Conservation (phyloP, 1,284 basidiomycete genomes). For the Tilletia horrida region DNA sequence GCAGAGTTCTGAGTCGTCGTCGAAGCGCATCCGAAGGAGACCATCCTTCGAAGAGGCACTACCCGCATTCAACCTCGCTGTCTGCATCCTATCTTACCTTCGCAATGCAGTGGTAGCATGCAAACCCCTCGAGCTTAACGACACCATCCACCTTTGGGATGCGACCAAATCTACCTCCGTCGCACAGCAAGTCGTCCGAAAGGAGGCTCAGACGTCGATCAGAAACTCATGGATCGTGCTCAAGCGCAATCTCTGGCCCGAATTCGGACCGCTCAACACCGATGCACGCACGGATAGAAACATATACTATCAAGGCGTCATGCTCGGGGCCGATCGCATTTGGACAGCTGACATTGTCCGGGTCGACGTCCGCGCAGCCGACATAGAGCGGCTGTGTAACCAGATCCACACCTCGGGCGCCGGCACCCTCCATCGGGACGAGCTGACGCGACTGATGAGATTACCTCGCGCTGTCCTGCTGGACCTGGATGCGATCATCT, state of each 20-base stretch:
- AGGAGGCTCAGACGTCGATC: background rate
- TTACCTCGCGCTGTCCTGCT: background rate
- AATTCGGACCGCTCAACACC: background rate
- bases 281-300: background rate
- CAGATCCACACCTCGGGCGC: conserved; percentile 19
- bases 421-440: background rate
- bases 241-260: conserved; percentile 1
- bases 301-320: conserved; percentile 39
- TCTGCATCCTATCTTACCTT: background rate
- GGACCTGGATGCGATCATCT: conserved; percentile 8
- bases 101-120: background rate
- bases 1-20: background rate
- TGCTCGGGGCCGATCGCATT: conserved; percentile 38
- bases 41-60: conserved; percentile 1
- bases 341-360: conserved; percentile 47
- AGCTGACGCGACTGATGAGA: background rate
- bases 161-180: background rate
- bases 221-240: background rate
- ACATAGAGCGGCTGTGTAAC: conserved; percentile 32
- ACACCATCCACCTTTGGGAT: background rate
- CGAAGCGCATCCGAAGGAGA: background rate
- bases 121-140: background rate
- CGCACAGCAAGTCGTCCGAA: background rate
- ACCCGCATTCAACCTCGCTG: conserved; percentile 1
- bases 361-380: conserved; percentile 26